Conservation (phyloP, 2,329 filamentous ascomycete genomes). For the Beauveria asiatica region DNA sequence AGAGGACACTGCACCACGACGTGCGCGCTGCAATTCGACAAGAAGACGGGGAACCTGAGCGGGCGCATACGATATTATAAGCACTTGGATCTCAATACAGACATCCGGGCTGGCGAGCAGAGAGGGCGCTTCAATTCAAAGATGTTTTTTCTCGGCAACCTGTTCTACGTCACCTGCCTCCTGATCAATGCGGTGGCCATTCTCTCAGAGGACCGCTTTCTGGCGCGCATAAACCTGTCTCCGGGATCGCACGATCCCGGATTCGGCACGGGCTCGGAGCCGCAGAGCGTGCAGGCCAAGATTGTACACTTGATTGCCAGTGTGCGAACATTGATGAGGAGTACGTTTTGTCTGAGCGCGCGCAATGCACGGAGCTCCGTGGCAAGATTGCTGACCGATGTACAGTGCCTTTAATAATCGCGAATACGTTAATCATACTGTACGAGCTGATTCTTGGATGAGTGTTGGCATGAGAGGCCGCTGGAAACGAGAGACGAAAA, state of each 20-base stretch:
- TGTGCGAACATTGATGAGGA: constrained; percentile 77
- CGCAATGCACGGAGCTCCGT: constrained; percentile 17
- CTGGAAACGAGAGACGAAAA: background rate
- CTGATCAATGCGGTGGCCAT: constrained; percentile 81
- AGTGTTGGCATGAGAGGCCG: constrained; percentile 13
- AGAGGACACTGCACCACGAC: background rate
- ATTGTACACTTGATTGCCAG: constrained; percentile 75
- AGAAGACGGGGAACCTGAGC: background rate
- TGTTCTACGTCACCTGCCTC: constrained; percentile 69
- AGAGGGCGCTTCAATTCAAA: background rate
- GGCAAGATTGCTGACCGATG: background rate
- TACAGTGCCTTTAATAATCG: constrained; percentile 65
- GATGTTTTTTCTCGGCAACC: constrained; percentile 56
- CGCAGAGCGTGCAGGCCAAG: constrained; percentile 64
- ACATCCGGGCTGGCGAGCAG: too few species aligned
- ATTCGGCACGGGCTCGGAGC: constrained; percentile 59
- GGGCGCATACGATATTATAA: background rate
- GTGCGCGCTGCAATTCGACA: background rate
- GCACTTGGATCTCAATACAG: too few species aligned
- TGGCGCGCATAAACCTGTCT: constrained; percentile 69
- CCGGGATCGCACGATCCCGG: constrained; percentile 53
- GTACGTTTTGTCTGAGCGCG: constrained; percentile 40
- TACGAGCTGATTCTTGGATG: constrained; percentile 65
- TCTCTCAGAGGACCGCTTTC: constrained; percentile 80
- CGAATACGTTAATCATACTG: constrained; percentile 68